These are phyloP conservation scores for Melampsora larici-populina DNA, from an alignment of 1,284 basidiomycete species.

Conservation along the genomic window DNA sequence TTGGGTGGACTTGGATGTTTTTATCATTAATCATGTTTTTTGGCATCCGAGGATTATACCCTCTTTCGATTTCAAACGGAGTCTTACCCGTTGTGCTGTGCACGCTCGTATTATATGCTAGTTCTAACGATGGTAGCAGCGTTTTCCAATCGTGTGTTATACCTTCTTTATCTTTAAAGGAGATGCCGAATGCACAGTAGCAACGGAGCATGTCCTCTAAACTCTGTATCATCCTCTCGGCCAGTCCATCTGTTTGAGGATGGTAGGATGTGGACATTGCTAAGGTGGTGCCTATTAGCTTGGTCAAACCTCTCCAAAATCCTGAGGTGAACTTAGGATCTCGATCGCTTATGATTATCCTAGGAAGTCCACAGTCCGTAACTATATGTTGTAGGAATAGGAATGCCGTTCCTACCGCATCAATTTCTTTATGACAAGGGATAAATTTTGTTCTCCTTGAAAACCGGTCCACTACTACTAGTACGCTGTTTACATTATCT, in stretches of 20 bases:
- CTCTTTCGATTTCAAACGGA: constrained; percentile 4
- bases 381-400: neutral
- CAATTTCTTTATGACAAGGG: neutral
- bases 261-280: too few species aligned
- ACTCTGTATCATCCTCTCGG: too few species aligned
- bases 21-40: neutral
- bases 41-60: neutral
- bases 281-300: too few species aligned
- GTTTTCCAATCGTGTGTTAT: constrained; percentile 18
- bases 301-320: too few species aligned
- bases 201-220: too few species aligned
- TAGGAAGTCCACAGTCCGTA: neutral
- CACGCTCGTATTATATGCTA: too few species aligned
- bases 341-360: neutral
- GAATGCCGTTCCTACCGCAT: neutral
- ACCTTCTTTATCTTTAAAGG: too few species aligned
- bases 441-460: neutral
- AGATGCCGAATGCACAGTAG: too few species aligned
- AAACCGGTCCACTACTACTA: neutral
- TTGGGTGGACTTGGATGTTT: neutral
- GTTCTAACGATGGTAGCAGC: constrained; percentile 6
- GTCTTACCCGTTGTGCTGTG: too few species aligned
- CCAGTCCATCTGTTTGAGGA: too few species aligned
- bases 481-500: too few species aligned
- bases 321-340: too few species aligned